A percentile compares a stretch with the other conserved stretches of the same genome.
Evolutionary conservation across 768 basidiomycete species (phyloP).

Genomic region (Austroboletus eburneus): DNA sequence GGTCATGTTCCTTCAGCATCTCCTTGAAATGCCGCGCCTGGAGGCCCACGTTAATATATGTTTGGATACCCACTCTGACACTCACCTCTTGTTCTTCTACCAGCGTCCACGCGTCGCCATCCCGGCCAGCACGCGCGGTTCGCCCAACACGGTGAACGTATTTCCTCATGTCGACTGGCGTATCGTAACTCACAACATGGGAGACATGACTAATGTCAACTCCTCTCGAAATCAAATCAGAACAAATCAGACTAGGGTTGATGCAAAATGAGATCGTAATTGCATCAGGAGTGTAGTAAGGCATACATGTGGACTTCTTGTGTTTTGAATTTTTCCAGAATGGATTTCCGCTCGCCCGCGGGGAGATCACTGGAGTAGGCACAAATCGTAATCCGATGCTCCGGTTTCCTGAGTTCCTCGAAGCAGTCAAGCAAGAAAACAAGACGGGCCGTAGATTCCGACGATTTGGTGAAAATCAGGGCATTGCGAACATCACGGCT

Average conservation of each 20-base stretch:
- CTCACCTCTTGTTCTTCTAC: slow-evolving; percentile 90
- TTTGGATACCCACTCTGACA: not conserved
- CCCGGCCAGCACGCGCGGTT: slow-evolving; percentile 88
- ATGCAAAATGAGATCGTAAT: slow-evolving; percentile 3
- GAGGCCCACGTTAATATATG: slow-evolving; percentile 1
- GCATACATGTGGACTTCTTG: slow-evolving; percentile 81
- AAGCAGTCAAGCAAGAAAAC: slow-evolving; percentile 81
- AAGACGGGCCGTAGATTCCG: slow-evolving; percentile 83
- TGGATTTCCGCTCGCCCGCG: slow-evolving; percentile 62
- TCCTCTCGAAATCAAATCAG: slow-evolving; percentile 92
- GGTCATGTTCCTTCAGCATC: slow-evolving; percentile 71
- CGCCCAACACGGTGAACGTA: slow-evolving; percentile 97
- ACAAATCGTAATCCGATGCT: slow-evolving; percentile 41
- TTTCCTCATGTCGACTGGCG: slow-evolving; percentile 95
- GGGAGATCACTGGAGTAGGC: slow-evolving; percentile 89
- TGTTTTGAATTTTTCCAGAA: slow-evolving; percentile 77
- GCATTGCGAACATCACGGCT: slow-evolving; percentile 57
- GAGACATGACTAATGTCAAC: slow-evolving; percentile 91
- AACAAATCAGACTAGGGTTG: slow-evolving; percentile 79
- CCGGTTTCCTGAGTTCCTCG: slow-evolving; percentile 43
- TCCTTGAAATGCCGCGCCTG: slow-evolving; percentile 86
- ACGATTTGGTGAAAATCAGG: slow-evolving; percentile 94
- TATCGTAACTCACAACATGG: slow-evolving; percentile 94
- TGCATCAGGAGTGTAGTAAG: not conserved
- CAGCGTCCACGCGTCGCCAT: slow-evolving; percentile 89